Percentiles rank a stretch among this genome's conserved stretches.
Conservation (phyloP, 2,329 filamentous ascomycete species). For the Exophiala oligosperma region DNA sequence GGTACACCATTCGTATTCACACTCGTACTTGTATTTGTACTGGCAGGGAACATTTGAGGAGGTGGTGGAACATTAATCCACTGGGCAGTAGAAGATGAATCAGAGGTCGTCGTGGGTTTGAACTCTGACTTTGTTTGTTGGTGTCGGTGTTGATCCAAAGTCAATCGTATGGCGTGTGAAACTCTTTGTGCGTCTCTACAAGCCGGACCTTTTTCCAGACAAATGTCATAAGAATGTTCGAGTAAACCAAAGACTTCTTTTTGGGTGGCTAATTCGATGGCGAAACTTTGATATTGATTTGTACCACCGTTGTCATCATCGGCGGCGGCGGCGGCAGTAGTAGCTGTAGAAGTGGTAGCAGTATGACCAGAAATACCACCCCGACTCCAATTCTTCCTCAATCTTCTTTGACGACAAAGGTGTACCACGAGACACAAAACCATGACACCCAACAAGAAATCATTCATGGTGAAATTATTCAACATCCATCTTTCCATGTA, state of each 20-base stretch:
- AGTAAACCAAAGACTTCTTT: constrained; percentile 15
- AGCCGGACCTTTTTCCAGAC: constrained; percentile 19
- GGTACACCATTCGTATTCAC: too few relatives aligned
- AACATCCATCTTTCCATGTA: constrained; percentile 57
- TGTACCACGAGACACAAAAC: constrained; percentile 53
- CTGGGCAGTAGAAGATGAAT: too few relatives aligned
- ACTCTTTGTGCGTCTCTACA: constrained; percentile 26
- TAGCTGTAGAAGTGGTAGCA: too few relatives aligned
- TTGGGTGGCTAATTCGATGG: constrained; percentile 16
- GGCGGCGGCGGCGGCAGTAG: too few relatives aligned
- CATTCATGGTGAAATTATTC: constrained; percentile 58
- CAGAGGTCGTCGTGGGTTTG: too few relatives aligned
- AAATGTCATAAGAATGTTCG: constrained; percentile 21
- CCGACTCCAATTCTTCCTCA: not conserved
- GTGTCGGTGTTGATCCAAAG: constrained; percentile 7
- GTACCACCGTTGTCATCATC: too few relatives aligned
- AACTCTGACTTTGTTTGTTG: too few relatives aligned
- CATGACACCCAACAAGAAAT: constrained; percentile 63
- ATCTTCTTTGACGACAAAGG: not conserved
- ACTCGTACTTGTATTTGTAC: too few relatives aligned
- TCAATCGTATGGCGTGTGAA: constrained; percentile 23
- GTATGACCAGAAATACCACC: too few relatives aligned
- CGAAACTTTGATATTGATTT: constrained; percentile 2
- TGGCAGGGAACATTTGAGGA: too few relatives aligned
- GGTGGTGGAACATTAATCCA: too few relatives aligned